Percentiles rank a stretch among this genome's conserved stretches.
These are phyloP conservation scores for Tetradesmus lagerheimii DNA, from an alignment of 139 green algal genomes.

Conservation along the genomic window DNA sequence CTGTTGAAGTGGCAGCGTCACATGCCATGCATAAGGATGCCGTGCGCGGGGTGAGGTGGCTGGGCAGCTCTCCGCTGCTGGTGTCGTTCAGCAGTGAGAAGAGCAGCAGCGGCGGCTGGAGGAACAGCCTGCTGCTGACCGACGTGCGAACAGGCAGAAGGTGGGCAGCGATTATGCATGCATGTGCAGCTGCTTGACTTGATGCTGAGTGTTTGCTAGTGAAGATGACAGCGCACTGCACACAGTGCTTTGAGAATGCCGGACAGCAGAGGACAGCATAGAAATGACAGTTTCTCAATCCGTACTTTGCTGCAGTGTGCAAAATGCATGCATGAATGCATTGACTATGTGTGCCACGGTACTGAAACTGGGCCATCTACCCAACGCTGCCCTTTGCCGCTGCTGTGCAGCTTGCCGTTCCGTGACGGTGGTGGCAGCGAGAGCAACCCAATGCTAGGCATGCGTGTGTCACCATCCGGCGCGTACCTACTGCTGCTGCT, in stretches of 20 bases:
- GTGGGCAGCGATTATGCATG: neutral
- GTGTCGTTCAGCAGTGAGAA: slow-evolving; percentile 75
- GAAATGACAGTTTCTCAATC: no score
- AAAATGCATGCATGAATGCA: no score
- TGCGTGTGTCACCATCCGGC: slow-evolving; percentile 76
- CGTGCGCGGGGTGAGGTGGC: slow-evolving; percentile 74
- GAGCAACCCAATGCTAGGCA: slow-evolving; percentile 62
- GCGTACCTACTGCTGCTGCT: slow-evolving; percentile 79
- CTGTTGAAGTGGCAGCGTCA: slow-evolving; percentile 38
- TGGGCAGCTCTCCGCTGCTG: slow-evolving; percentile 73
- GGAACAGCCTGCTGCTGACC: slow-evolving; percentile 76
- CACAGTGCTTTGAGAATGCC: no score
- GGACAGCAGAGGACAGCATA: no score
- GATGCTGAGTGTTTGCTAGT: no score
- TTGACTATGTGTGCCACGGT: no score
- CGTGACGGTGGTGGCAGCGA: slow-evolving; percentile 52
- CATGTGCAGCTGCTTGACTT: neutral
- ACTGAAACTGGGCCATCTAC: neutral
- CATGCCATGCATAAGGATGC: slow-evolving; percentile 40
- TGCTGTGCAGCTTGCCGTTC: slow-evolving; percentile 52
- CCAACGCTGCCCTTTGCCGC: neutral
- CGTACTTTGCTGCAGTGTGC: no score
- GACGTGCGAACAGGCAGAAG: slow-evolving; percentile 62
- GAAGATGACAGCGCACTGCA: no score
- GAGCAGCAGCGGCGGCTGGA: slow-evolving; percentile 17